phyloP scores from a whole-genome alignment of 164 flowering plant species.

The Vitis amurensis region DNA sequence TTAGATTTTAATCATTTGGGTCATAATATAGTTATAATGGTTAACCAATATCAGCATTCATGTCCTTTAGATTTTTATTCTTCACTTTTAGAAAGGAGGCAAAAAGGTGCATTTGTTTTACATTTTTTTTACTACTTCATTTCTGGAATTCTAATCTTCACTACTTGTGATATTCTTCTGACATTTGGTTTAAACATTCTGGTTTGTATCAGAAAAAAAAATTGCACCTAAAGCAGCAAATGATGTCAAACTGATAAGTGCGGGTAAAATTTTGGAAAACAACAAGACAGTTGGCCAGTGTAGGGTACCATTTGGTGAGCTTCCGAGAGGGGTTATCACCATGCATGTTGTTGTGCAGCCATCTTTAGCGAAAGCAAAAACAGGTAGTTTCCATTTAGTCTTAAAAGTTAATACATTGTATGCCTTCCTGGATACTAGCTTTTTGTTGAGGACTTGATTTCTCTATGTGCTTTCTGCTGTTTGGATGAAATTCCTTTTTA shows the following conservation, averaged over 20 bases:
- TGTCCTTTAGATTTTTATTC: no score
- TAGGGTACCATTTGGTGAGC: constrained; percentile 36
- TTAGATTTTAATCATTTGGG: no score
- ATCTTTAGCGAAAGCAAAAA: constrained; percentile 29
- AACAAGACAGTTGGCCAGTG: constrained; percentile 44
- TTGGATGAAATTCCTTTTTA: background rate
- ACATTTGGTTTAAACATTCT: background rate
- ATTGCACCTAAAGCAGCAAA: constrained; percentile 31
- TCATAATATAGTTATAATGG: no score
- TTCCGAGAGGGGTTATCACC: constrained; percentile 30
- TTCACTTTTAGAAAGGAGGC: no score
- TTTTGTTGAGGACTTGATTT: background rate
- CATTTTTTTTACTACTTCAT: background rate
- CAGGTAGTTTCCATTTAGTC: constrained; percentile 24
- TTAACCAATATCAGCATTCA: no score
- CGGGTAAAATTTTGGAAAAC: constrained; percentile 46
- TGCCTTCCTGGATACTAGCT: no score
- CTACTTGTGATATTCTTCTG: background rate
- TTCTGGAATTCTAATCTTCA: background rate
- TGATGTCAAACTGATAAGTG: constrained; percentile 38
- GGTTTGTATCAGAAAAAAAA: constrained; percentile 23
- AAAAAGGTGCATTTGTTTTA: no score
- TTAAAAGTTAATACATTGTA: no score
- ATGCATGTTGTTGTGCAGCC: constrained; percentile 51
- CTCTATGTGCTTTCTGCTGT: no score